A percentile compares a stretch with the other conserved stretches of the same genome.
These are phyloP conservation scores for Miscanthus sacchariflorus DNA, from an alignment of 202 grass and related monocot genomes.

Conservation along the genomic window DNA sequence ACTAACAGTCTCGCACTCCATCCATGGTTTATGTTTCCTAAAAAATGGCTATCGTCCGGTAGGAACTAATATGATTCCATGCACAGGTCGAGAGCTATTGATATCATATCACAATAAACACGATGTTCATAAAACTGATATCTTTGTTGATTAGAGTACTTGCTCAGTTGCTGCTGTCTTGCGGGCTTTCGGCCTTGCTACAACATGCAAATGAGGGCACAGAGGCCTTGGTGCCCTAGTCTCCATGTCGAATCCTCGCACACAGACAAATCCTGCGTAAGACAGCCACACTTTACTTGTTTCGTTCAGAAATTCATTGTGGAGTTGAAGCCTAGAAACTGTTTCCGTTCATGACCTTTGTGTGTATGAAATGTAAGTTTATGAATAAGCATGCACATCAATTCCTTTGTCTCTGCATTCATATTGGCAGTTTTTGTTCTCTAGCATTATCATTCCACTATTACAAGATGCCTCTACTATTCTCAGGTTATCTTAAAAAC, in stretches of 20 bases:
- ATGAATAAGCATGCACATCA: not conserved
- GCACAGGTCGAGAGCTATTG: slow-evolving; percentile 42
- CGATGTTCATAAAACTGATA: slow-evolving; percentile 30
- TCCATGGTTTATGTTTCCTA: slow-evolving; percentile 40
- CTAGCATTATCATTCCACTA: not conserved
- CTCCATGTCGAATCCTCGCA: slow-evolving; percentile 66
- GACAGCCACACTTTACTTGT: not conserved
- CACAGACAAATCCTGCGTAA: slow-evolving; percentile 67
- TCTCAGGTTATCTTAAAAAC: not conserved
- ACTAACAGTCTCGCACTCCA: slow-evolving; percentile 31
- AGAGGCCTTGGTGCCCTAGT: slow-evolving; percentile 66
- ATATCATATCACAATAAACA: slow-evolving; percentile 33
- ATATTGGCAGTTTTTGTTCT: slow-evolving; percentile 15
- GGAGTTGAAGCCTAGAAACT: slow-evolving; percentile 32
- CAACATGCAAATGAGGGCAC: slow-evolving; percentile 60
- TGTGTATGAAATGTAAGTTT: slow-evolving; percentile 20
- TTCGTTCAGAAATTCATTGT: not conserved
- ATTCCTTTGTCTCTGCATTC: not conserved
- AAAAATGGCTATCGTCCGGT: slow-evolving; percentile 40
- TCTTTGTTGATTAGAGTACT: slow-evolving; percentile 27
- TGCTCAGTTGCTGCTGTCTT: slow-evolving; percentile 24
- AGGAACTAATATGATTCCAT: slow-evolving; percentile 45
- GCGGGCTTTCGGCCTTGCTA: slow-evolving; percentile 50
- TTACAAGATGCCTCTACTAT: not conserved
- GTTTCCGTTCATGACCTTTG: not conserved